Conservation (phyloP, 768 basidiomycete species). For the Tremella yokohamensis region DNA sequence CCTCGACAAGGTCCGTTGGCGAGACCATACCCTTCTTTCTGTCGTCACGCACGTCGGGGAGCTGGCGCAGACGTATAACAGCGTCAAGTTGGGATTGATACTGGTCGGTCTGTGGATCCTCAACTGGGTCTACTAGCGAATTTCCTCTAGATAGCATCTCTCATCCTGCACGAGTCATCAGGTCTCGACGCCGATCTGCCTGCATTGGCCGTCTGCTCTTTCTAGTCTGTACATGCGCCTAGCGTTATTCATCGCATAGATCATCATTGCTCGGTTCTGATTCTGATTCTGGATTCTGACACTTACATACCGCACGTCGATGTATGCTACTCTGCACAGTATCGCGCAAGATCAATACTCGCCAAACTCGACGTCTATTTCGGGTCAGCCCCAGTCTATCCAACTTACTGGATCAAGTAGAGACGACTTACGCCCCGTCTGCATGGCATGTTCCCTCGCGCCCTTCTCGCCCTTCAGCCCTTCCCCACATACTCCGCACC, state of each 20-base stretch:
- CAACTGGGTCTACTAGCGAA: constrained; percentile 60
- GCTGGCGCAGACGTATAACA: constrained; percentile 54
- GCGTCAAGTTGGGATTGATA: constrained; percentile 54
- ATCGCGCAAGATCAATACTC: constrained; percentile 35
- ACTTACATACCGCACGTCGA: no score
- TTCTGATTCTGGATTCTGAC: no score
- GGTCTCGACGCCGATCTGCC: no score
- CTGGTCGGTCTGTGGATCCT: constrained; percentile 61
- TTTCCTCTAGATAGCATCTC: no score
- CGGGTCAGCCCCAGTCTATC: background rate
- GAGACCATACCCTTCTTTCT: constrained; percentile 54
- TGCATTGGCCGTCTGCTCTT: no score
- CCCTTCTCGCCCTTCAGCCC: constrained; percentile 92
- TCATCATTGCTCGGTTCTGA: no score
- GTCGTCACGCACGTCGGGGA: constrained; percentile 52
- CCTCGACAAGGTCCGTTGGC: no score
- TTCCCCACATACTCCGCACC: constrained; percentile 65
- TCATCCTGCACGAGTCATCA: no score
- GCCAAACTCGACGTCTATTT: constrained; percentile 48
- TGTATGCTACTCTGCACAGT: no score
- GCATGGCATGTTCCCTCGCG: constrained; percentile 77
- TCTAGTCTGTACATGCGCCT: no score
- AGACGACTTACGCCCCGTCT: constrained; percentile 67
- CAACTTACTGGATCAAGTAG: background rate
- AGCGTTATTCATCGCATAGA: no score